Percentiles rank a stretch among this genome's conserved stretches.
These are phyloP conservation scores for Ilyonectria sp. DNA, from an alignment of 2,329 filamentous ascomycete genomes.

Conservation along the genomic window DNA sequence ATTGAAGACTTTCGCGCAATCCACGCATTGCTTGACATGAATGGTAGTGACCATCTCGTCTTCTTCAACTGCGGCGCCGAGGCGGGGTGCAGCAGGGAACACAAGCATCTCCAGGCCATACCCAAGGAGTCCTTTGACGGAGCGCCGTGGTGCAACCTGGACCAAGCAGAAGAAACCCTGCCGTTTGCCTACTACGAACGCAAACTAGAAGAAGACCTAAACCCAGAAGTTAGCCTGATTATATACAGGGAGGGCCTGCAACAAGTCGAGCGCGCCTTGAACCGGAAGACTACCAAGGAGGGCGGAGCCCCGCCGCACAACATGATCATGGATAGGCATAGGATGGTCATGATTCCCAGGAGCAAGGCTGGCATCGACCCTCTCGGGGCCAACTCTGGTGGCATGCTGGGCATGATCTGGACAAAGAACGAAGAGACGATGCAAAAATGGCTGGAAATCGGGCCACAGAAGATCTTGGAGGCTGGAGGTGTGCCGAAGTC, in stretches of 20 bases:
- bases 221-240: background rate
- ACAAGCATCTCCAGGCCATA: constrained; percentile 65
- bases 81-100: constrained; percentile 62
- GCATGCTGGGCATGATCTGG: constrained; percentile 62
- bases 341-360: constrained; percentile 65
- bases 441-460: constrained; percentile 30
- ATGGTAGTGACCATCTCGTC: constrained; percentile 53
- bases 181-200: constrained; percentile 51
- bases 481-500: constrained; percentile 28
- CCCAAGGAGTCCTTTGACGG: constrained; percentile 46
- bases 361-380: constrained; percentile 51
- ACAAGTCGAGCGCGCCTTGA: constrained; percentile 13
- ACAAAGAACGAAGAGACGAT: constrained; percentile 13
- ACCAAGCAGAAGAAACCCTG: constrained; percentile 31
- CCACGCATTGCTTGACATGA: constrained; percentile 48
- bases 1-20: constrained; percentile 58
- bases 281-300: constrained; percentile 10
- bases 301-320: constrained; percentile 55
- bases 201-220: constrained; percentile 19
- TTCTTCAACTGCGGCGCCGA: constrained; percentile 64
- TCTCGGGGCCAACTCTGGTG: constrained; percentile 60
- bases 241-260: constrained; percentile 49
- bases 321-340: constrained; percentile 58
- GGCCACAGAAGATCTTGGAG: constrained; percentile 19
- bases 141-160: constrained; percentile 41